phyloP scores from a whole-genome alignment of 768 basidiomycete genomes.

The Boletus barrowsii region DNA sequence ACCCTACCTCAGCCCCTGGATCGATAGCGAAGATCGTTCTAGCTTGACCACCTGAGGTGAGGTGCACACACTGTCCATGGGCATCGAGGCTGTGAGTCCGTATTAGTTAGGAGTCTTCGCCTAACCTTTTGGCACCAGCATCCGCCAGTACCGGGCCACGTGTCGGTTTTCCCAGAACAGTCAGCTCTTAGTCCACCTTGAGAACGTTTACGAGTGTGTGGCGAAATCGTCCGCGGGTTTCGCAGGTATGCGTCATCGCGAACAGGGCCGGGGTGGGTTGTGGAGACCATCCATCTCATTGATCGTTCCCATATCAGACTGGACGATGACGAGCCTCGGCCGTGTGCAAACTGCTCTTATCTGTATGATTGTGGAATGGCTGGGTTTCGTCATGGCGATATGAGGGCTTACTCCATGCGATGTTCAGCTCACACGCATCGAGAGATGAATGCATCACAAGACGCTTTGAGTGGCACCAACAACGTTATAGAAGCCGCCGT shows the following conservation, averaged over 20 bases:
- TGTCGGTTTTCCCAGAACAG: slow-evolving; percentile 16
- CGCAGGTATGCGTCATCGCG: slow-evolving; percentile 16
- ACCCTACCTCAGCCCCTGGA: background rate
- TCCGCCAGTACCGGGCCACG: slow-evolving; percentile 12
- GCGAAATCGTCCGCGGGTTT: slow-evolving; percentile 22
- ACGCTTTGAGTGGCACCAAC: slow-evolving; percentile 14
- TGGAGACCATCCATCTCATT: background rate
- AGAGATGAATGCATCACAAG: slow-evolving; percentile 26
- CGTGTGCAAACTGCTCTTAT: slow-evolving; percentile 16
- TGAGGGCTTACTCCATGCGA: slow-evolving; percentile 2
- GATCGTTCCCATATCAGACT: slow-evolving; percentile 1
- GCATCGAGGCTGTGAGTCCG: slow-evolving; percentile 13
- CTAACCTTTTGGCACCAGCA: slow-evolving; percentile 6
- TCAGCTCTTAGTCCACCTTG: slow-evolving; percentile 12
- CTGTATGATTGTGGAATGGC: background rate
- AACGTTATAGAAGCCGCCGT: slow-evolving; percentile 25
- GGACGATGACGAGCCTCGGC: background rate
- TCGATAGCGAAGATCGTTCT: background rate
- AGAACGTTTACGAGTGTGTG: slow-evolving; percentile 16
- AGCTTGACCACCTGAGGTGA: background rate
- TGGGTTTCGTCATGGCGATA: background rate
- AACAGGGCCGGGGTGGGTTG: slow-evolving; percentile 9
- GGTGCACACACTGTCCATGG: background rate
- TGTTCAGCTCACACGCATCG: slow-evolving; percentile 14
- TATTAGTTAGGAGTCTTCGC: slow-evolving; percentile 11